Conservation (phyloP, 495 filamentous ascomycete genomes). For the Talaromyces thailandensis region DNA sequence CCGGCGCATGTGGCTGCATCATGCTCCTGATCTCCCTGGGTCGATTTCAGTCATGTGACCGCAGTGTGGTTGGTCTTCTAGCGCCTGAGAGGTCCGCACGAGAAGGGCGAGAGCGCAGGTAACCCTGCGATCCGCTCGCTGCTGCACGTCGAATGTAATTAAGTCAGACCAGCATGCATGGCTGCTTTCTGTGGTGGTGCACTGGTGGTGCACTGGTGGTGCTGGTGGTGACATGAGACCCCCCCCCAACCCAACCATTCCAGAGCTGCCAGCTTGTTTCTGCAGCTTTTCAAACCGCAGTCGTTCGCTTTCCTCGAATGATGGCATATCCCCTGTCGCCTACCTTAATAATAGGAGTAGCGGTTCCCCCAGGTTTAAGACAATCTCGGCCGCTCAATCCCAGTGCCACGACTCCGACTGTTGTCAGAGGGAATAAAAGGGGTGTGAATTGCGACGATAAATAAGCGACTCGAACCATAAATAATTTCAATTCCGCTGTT, state of each 20-base stretch:
- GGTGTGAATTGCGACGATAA: neutral
- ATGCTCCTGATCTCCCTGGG: slow-evolving; percentile 7
- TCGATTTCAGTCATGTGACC: slow-evolving; percentile 10
- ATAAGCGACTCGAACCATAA: neutral
- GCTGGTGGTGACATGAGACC: slow-evolving; percentile 6
- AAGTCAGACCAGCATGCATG: slow-evolving; percentile 4
- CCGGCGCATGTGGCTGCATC: slow-evolving; percentile 8
- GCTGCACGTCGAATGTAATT: neutral
- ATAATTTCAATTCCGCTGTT: neutral
- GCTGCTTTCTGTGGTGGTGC: slow-evolving; percentile 1
- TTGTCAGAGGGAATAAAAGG: neutral
- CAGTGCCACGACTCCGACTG: neutral
- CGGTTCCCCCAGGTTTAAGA: neutral
- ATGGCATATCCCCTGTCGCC: slow-evolving; percentile 1
- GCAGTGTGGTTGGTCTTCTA: slow-evolving; percentile 7
- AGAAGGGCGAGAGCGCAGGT: neutral
- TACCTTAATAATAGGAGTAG: neutral
- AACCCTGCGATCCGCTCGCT: slow-evolving; percentile 3
- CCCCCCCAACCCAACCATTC: slow-evolving; percentile 2
- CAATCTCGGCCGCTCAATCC: slow-evolving; percentile 1
- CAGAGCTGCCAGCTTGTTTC: slow-evolving; percentile 6
- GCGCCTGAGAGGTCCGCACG: neutral
- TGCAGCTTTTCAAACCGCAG: neutral
- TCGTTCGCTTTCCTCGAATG: neutral
- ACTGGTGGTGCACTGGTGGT: too few species aligned